Percentiles rank a stretch among this genome's conserved stretches.
These are phyloP conservation scores for Pezicula neosporulosa DNA, from an alignment of 2,329 filamentous ascomycete species.

Conservation along the genomic window DNA sequence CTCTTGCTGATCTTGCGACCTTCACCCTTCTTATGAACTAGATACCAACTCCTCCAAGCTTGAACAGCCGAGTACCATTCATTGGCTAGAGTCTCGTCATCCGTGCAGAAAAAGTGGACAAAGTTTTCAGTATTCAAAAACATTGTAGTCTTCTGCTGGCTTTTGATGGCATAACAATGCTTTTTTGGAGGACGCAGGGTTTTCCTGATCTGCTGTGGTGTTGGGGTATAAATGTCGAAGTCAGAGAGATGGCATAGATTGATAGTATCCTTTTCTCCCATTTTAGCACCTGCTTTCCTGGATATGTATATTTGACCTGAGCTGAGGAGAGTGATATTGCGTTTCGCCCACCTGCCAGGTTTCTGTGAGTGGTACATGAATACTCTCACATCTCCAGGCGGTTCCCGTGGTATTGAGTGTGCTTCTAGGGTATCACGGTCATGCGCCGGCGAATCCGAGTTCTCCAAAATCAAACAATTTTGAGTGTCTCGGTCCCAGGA, in stretches of 20 bases:
- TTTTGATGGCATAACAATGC: conserved; percentile 84
- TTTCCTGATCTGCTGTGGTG: conserved; percentile 62
- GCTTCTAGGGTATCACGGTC: conserved; percentile 60
- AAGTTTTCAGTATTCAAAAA: conserved; percentile 83
- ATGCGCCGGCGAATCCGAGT: conserved; percentile 51
- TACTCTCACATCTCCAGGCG: conserved; percentile 64
- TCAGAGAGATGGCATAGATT: conserved; percentile 84
- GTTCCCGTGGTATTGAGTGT: conserved; percentile 57
- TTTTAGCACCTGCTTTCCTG: conserved; percentile 63
- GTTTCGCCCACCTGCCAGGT: conserved; percentile 85
- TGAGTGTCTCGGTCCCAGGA: conserved; percentile 84
- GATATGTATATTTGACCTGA: conserved; percentile 71
- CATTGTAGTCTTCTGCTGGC: conserved; percentile 81
- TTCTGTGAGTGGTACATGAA: conserved; percentile 78
- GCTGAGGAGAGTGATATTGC: conserved; percentile 67
- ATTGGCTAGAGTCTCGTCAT: conserved; percentile 64
- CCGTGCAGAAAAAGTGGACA: conserved; percentile 87
- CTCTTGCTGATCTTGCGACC: conserved; percentile 25
- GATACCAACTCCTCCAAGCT: conserved; percentile 86
- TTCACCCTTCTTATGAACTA: conserved; percentile 64
- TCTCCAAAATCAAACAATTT: conserved; percentile 68
- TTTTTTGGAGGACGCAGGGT: conserved; percentile 81
- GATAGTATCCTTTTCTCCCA: conserved; percentile 60
- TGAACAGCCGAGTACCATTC: conserved; percentile 71
- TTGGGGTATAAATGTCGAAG: conserved; percentile 86